Percentiles rank a stretch among this genome's conserved stretches.
phyloP scores from a whole-genome alignment of 805 yeast species.

The Cyberlindnera sargentensis region DNA sequence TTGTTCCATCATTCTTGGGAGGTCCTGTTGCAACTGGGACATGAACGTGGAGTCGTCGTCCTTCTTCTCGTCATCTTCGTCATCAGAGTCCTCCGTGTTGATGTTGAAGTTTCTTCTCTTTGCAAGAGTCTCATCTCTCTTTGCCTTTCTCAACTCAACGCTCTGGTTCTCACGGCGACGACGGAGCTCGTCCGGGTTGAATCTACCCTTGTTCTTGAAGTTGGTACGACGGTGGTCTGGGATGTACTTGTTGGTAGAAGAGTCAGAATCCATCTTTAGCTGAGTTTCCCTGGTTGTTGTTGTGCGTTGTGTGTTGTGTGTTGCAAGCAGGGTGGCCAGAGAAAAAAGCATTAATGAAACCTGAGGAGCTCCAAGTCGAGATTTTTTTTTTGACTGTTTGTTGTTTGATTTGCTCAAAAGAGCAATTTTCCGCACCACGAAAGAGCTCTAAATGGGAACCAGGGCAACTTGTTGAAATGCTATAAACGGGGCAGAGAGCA shows the following conservation, averaged over 20 bases:
- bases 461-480: conserved; percentile 1
- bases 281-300: too few species aligned
- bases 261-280: conserved; percentile 59
- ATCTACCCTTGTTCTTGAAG: conserved; percentile 90
- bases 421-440: conserved; percentile 15
- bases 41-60: conserved; percentile 36
- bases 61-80: conserved; percentile 28
- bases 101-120: conserved; percentile 79
- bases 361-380: background rate
- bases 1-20: conserved; percentile 81
- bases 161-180: conserved; percentile 97
- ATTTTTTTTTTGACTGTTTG: conserved; percentile 1
- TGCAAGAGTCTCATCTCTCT: conserved; percentile 89
- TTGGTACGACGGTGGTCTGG: conserved; percentile 97
- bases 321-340: background rate
- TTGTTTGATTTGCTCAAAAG: background rate
- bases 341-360: background rate
- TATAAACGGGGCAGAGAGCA: background rate
- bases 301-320: too few species aligned
- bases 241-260: conserved; percentile 68
- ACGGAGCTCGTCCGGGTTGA: conserved; percentile 92
- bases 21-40: conserved; percentile 50
- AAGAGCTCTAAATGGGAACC: conserved; percentile 1
- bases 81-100: conserved; percentile 46
- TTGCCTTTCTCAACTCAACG: conserved; percentile 92